Percentiles rank a stretch among this genome's conserved stretches.
These are phyloP conservation scores for Hyaloperonospora brassicae DNA, from an alignment of 352 stramenopile species.

Conservation along the genomic window DNA sequence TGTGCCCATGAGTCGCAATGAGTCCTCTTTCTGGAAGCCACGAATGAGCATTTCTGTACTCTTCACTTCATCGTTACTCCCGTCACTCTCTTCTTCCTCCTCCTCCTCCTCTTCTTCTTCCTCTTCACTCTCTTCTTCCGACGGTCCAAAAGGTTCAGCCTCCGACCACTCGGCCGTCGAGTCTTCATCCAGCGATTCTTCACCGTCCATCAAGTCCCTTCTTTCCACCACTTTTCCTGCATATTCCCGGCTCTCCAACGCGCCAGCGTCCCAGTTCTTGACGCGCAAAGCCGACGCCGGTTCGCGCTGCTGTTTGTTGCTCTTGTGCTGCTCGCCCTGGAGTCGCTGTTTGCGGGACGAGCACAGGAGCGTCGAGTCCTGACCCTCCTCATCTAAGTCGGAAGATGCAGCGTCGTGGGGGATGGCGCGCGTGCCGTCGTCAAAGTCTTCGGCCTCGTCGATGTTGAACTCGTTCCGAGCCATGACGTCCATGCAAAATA, in stretches of 20 bases:
- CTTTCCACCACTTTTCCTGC: constrained; percentile 74
- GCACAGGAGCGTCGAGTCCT: constrained; percentile 31
- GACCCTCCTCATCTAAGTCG: constrained; percentile 13
- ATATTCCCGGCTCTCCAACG: constrained; percentile 51
- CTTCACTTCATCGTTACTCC: constrained; percentile 39
- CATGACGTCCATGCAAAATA: constrained; percentile 24
- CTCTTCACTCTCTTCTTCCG: constrained; percentile 35
- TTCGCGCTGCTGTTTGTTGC: constrained; percentile 31
- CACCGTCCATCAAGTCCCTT: constrained; percentile 36
- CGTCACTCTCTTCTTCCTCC: constrained; percentile 18
- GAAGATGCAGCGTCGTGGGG: constrained; percentile 20
- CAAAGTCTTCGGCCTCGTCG: constrained; percentile 74
- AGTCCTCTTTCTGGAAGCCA: constrained; percentile 71
- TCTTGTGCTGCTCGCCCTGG: constrained; percentile 15
- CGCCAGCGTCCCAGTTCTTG: constrained; percentile 59
- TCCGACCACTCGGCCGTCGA: constrained; percentile 75
- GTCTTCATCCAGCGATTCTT: constrained; percentile 65
- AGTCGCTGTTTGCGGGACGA: constrained; percentile 55
- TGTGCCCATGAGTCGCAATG: constrained; percentile 57
- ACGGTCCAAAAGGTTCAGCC: constrained; percentile 68
- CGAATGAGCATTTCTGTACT: constrained; percentile 73
- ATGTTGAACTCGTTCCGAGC: constrained; percentile 58
- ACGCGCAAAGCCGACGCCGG: constrained; percentile 61
- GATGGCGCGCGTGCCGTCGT: constrained; percentile 63
- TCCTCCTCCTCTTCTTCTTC: constrained; percentile 31